Evolutionary conservation across 495 filamentous ascomycete species (phyloP).

Genomic region (Tuber microsphaerosporum): DNA sequence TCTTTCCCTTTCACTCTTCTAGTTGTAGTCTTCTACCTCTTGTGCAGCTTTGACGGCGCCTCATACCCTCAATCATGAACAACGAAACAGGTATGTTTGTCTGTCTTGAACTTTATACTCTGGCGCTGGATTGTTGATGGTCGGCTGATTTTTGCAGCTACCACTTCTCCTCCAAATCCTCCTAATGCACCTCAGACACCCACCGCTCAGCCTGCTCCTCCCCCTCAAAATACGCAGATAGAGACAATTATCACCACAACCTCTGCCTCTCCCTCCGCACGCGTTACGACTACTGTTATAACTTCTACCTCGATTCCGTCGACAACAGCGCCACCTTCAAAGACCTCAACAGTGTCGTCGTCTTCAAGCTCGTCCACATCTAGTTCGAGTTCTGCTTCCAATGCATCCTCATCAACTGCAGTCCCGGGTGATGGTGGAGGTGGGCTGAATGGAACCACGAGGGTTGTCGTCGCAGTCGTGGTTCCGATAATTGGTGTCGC

Average conservation of each 20-base stretch:
- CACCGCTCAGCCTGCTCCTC: conserved; percentile 13
- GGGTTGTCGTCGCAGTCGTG: conserved; percentile 86
- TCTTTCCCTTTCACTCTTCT: not conserved
- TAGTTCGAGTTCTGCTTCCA: conserved; percentile 6
- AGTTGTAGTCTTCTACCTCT: not conserved
- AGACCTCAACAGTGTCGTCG: not conserved
- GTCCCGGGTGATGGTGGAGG: conserved; percentile 23
- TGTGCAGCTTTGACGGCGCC: not conserved
- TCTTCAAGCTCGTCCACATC: not conserved
- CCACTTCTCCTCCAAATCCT: conserved; percentile 32
- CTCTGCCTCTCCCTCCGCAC: conserved; percentile 4
- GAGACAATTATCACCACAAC: conserved; percentile 15
- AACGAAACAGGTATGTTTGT: not conserved
- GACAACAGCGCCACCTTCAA: not conserved
- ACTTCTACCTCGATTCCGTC: not conserved
- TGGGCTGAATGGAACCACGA: conserved; percentile 57
- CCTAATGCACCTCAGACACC: not conserved
- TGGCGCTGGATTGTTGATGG: not conserved
- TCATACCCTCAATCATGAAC: not conserved
- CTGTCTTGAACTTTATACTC: not conserved
- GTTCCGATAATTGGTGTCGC: conserved; percentile 87
- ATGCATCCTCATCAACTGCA: conserved; percentile 15
- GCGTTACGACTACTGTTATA: conserved; percentile 16
- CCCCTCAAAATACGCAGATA: conserved; percentile 27
- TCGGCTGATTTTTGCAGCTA: conserved; percentile 12